Evolutionary conservation across 2,329 filamentous ascomycete species (phyloP).

Genomic region (Curvularia lunata): DNA sequence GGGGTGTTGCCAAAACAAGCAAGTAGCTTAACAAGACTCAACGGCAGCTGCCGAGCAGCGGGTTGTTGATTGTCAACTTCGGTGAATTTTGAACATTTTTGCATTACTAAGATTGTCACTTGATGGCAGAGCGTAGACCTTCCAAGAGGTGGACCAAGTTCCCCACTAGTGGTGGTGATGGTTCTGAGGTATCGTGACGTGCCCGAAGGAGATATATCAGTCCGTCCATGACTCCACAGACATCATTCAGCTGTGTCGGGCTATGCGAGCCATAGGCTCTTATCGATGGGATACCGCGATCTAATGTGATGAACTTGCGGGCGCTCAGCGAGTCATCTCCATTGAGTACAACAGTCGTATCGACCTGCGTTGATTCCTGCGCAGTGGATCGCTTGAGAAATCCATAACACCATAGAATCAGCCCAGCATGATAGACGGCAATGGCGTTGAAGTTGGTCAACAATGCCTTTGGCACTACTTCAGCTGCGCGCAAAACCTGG

Average conservation of each 20-base stretch:
- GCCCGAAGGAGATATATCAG: slow-evolving; percentile 65
- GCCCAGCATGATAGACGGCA: slow-evolving; percentile 70
- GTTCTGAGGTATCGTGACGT: slow-evolving; percentile 49
- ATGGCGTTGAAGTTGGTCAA: slow-evolving; percentile 72
- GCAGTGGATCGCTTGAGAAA: slow-evolving; percentile 53
- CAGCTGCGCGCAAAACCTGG: slow-evolving; percentile 68
- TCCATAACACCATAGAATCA: slow-evolving; percentile 74
- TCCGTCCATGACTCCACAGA: slow-evolving; percentile 64
- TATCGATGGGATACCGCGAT: slow-evolving; percentile 62
- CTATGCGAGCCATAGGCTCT: slow-evolving; percentile 34
- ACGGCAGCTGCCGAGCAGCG: neutral
- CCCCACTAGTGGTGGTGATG: slow-evolving; percentile 66
- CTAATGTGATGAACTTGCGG: slow-evolving; percentile 64
- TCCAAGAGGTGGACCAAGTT: slow-evolving; percentile 70
- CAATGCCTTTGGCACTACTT: slow-evolving; percentile 59
- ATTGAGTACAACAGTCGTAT: slow-evolving; percentile 58
- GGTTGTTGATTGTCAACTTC: neutral
- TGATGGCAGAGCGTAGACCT: slow-evolving; percentile 62
- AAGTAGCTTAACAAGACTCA: neutral
- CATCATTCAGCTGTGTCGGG: slow-evolving; percentile 57
- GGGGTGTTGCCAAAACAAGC: neutral
- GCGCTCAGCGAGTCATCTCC: slow-evolving; percentile 60
- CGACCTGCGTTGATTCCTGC: slow-evolving; percentile 41
- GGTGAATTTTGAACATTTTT: neutral
- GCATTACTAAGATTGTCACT: slow-evolving; percentile 16